phyloP scores from a whole-genome alignment of 2,329 filamentous ascomycete species.

The Verticillium albo-atrum region DNA sequence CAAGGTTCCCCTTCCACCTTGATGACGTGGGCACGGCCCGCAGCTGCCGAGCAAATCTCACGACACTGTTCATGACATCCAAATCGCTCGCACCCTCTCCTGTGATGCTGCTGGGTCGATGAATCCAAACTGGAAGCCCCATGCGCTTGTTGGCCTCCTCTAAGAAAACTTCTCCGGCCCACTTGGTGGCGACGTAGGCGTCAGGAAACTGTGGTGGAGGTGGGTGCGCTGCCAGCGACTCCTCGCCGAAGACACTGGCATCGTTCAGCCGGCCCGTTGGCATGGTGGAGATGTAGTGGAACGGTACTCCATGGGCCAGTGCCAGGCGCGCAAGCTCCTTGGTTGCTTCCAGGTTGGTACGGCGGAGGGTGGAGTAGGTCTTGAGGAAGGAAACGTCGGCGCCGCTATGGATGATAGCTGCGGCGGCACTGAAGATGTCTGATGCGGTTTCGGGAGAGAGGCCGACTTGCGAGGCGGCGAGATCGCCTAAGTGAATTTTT shows the following conservation, averaged over 20 bases:
- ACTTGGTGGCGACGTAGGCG: constrained; percentile 28
- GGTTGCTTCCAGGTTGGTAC: constrained; percentile 23
- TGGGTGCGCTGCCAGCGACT: too few relatives aligned
- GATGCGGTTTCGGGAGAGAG: constrained; percentile 15
- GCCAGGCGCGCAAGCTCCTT: constrained; percentile 19
- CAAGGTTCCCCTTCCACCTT: too few relatives aligned
- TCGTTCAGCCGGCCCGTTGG: constrained; percentile 11
- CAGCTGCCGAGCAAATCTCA: too few relatives aligned
- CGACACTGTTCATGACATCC: neutral
- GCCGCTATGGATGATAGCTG: constrained; percentile 48
- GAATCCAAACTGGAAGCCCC: constrained; percentile 18
- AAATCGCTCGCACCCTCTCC: neutral
- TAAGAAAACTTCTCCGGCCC: constrained; percentile 27
- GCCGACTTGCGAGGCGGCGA: constrained; percentile 29
- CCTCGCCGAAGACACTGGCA: too few relatives aligned
- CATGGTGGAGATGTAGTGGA: constrained; percentile 33
- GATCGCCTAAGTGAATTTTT: constrained; percentile 23
- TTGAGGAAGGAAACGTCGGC: constrained; percentile 29
- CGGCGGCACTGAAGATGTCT: constrained; percentile 11
- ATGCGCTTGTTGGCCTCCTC: constrained; percentile 13
- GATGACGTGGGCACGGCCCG: too few relatives aligned
- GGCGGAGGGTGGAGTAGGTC: constrained; percentile 19
- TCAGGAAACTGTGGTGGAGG: constrained; percentile 14
- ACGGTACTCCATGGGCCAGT: constrained; percentile 17
- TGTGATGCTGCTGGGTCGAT: constrained; percentile 13